Evolutionary conservation across 352 stramenopile species (phyloP), one percentile per base, ranked within the genome.

Genomic region (Globisporangium rhizosaccharum): DNA sequence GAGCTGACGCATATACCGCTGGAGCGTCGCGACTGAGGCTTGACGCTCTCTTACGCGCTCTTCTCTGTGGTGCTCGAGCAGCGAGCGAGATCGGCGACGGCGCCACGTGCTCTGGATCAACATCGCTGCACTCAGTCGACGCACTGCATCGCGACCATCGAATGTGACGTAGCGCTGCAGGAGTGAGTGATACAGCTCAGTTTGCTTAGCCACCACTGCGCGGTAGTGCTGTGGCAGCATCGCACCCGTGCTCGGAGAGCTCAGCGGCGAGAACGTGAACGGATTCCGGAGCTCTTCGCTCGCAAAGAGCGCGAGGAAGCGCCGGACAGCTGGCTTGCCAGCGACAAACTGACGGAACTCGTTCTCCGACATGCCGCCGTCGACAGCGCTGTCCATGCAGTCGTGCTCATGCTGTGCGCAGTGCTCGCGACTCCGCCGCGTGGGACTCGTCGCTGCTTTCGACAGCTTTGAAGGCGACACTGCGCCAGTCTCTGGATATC

Each of bases 71-170:
- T 65, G 63, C 9, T 72, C 63, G 0, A 74, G 57, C 8, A 73
- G 23, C 0, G 12, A 20, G n/a, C 67, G 58, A 0, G 79, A 87
- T 41, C 71, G 77, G 2, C 75, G 71, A 0, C 79, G 71, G 15
- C 81, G 72, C 79, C 78, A 92, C 28, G 76, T 83, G 5, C 76
- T 76, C 61, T 92, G 82, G 56, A 92, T 82, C 47, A 90, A 44
- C 25, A 79, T 51, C 1, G 65, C 73, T 1, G 79, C 76, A 37
- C 69, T 83, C 15, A 68, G 42, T 2, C 62, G 55, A 4, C 79
- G 72, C 11, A 55, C 59, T 18, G 72, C 59, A 6, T 52, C 15
- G 2, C 79, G 76, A 0, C 76, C 78, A 14, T 90, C 77, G 33
- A 82, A 73, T 10, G 70, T 83, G 44, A 85, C 79, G 53, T 82